phyloP scores from a whole-genome alignment of 148 eudicot genomes.

The Vaccinium darrowii region DNA sequence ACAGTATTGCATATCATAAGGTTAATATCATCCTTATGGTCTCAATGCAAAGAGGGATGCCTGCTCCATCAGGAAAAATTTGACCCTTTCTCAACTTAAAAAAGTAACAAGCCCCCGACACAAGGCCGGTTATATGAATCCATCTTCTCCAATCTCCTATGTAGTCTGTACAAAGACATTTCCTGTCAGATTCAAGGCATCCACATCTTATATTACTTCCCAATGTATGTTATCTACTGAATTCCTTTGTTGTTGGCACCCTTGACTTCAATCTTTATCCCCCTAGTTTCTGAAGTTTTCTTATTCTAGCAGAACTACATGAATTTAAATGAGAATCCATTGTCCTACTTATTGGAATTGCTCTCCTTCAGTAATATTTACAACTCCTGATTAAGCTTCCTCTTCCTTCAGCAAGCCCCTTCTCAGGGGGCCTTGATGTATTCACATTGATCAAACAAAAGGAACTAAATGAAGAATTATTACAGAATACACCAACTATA shows the following conservation, averaged over 20 bases:
- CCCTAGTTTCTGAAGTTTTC: not conserved
- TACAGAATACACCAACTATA: constrained; percentile 17
- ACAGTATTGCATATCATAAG: not conserved
- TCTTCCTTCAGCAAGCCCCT: not conserved
- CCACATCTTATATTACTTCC: not conserved
- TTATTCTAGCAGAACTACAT: not conserved
- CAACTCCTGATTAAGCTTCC: not conserved
- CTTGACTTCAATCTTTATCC: not conserved
- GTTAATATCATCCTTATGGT: not conserved
- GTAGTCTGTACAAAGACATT: not conserved
- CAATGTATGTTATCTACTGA: not conserved
- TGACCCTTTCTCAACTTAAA: not conserved
- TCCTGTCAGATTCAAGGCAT: not conserved
- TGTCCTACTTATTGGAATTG: not conserved
- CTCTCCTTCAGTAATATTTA: not conserved
- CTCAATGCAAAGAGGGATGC: not conserved
- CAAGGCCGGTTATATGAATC: not conserved
- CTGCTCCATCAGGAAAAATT: not conserved
- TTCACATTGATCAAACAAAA: not conserved
- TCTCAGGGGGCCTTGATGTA: not conserved
- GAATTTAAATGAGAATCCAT: not conserved
- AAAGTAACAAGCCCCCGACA: not conserved
- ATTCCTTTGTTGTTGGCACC: not conserved
- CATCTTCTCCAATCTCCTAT: not conserved
- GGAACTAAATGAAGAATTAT: not conserved